Percentiles rank a stretch among this genome's conserved stretches.
phyloP scores from a whole-genome alignment of 331 rosid species.

The Erythrophleum ivorense region DNA sequence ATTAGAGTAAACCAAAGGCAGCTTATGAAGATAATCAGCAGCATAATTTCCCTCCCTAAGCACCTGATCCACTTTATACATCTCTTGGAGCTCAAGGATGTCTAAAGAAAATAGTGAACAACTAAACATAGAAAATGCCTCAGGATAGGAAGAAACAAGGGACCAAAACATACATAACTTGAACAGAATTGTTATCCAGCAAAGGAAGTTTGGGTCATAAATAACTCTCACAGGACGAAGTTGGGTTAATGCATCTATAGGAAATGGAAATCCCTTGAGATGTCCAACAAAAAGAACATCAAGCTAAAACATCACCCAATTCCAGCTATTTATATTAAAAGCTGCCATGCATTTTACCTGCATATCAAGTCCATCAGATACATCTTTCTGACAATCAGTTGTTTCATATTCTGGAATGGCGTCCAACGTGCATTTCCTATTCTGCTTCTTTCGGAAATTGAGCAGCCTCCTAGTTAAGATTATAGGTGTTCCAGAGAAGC shows the following conservation, averaged over 20 bases:
- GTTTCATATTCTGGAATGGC: slow-evolving; percentile 80
- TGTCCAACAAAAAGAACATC: not conserved
- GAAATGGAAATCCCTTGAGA: slow-evolving; percentile 4
- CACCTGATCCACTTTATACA: not conserved
- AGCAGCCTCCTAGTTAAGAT: slow-evolving; percentile 83
- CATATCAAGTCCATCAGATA: slow-evolving; percentile 48
- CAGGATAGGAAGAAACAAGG: slow-evolving; percentile 42
- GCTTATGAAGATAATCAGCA: not conserved
- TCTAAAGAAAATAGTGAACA: slow-evolving; percentile 11
- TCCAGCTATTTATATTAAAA: slow-evolving; percentile 4
- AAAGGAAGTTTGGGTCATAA: slow-evolving; percentile 21
- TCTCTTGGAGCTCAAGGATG: slow-evolving; percentile 40
- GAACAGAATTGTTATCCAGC: slow-evolving; percentile 24
- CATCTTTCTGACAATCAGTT: slow-evolving; percentile 53
- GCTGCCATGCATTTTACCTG: slow-evolving; percentile 49
- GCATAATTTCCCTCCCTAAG: not conserved
- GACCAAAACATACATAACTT: slow-evolving; percentile 35
- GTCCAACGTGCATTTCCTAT: slow-evolving; percentile 63
- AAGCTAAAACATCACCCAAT: slow-evolving; percentile 5
- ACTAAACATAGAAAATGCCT: slow-evolving; percentile 37
- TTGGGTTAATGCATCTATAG: not conserved
- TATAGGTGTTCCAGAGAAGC: slow-evolving; percentile 70
- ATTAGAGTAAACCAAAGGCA: not conserved
- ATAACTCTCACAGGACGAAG: not conserved
- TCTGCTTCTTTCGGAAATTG: slow-evolving; percentile 63